Evolutionary conservation across 306 rosid species (phyloP).

Genomic region (Sesbania bispinosa): DNA sequence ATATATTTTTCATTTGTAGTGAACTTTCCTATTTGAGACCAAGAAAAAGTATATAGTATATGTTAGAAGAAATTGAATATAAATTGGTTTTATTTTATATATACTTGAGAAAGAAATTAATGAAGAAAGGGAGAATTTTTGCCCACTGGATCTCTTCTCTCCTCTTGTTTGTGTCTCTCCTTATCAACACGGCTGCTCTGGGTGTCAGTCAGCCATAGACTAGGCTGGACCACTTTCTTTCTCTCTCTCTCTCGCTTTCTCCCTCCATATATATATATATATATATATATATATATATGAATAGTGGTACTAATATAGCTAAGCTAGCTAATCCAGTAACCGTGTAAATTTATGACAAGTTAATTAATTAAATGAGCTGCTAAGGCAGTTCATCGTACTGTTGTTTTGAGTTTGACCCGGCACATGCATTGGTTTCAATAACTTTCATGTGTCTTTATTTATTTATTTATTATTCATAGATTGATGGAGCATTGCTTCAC

Average conservation of each 20-base stretch:
- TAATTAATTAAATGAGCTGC: not conserved
- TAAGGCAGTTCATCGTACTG: too few relatives aligned
- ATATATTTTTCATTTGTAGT: too few relatives aligned
- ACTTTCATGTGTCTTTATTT: too few relatives aligned
- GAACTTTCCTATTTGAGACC: not conserved
- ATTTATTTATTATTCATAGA: not conserved
- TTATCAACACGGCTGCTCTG: constrained; percentile 75
- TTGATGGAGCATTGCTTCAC: not conserved
- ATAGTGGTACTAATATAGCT: not conserved
- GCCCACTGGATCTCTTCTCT: not conserved
- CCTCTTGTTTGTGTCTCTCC: constrained; percentile 19
- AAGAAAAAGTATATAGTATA: not conserved
- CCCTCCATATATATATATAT: too few relatives aligned
- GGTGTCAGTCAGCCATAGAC: constrained; percentile 79
- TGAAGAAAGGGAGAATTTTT: constrained; percentile 29
- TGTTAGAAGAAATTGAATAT: not conserved
- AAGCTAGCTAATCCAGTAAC: not conserved
- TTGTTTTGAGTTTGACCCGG: not conserved
- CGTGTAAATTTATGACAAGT: not conserved
- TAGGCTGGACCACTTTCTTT: constrained; percentile 49
- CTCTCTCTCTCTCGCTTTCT: too few relatives aligned
- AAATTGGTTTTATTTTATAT: not conserved
- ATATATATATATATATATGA: too few relatives aligned
- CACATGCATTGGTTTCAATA: not conserved
- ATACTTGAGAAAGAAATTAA: too few relatives aligned